Evolutionary conservation across 352 stramenopile genomes (phyloP).

Genomic region (Globisporangium mamillatum): DNA sequence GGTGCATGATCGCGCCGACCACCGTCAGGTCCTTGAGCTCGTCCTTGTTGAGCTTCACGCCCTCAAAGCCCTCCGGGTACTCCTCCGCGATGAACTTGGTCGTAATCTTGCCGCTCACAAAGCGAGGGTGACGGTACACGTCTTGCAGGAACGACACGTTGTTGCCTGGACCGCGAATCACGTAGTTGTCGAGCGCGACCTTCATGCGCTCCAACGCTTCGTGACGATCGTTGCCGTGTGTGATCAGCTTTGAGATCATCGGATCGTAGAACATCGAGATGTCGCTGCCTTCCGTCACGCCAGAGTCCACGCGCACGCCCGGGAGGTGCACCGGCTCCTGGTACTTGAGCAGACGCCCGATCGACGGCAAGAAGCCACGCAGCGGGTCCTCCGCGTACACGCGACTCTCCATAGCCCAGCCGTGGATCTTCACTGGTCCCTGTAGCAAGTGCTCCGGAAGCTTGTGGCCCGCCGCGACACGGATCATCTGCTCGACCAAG

Average conservation of each 20-base stretch:
- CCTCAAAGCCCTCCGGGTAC: conserved; percentile 94
- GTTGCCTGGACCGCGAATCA: conserved; percentile 93
- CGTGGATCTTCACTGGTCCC: conserved; percentile 53
- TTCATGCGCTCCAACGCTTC: conserved; percentile 87
- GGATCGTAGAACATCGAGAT: conserved; percentile 37
- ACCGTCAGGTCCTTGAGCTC: conserved; percentile 78
- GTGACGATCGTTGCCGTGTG: not conserved
- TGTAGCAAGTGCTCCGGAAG: conserved; percentile 85
- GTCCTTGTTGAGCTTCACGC: conserved; percentile 55
- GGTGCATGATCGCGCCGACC: conserved; percentile 73
- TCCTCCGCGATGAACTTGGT: conserved; percentile 97
- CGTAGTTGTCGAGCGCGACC: conserved; percentile 91
- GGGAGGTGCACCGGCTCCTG: conserved; percentile 76
- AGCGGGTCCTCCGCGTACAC: conserved; percentile 98
- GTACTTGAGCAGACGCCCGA: conserved; percentile 93
- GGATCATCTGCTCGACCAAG: conserved; percentile 96
- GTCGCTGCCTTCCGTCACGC: conserved; percentile 89
- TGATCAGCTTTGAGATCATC: not conserved
- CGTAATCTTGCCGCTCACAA: conserved; percentile 92
- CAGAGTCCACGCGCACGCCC: conserved; percentile 90
- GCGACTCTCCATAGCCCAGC: conserved; percentile 90
- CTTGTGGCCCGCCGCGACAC: conserved; percentile 88
- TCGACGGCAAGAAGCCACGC: conserved; percentile 93
- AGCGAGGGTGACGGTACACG: conserved; percentile 89
- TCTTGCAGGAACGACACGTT: conserved; percentile 95